Base-by-base conservation (phyloP, 2,329 filamentous ascomycete genomes). In the Ceratocystis cubensis region DNA sequence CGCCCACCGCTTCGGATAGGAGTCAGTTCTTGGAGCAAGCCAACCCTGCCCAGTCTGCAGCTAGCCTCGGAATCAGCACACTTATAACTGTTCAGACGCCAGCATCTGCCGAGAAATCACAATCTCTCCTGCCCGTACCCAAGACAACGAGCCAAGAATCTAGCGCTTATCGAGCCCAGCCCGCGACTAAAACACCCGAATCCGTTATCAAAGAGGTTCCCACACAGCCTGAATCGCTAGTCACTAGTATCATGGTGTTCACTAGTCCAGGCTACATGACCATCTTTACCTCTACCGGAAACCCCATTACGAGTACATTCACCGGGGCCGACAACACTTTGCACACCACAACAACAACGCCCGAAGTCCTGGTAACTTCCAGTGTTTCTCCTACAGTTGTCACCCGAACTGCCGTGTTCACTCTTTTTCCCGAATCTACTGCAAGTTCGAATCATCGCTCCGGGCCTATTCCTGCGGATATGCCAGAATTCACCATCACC, bases 361-460 rank as follows among this genome's bases (percentile, higher is more conserved):
- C 56, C 56, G 64, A 61, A 8, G 10, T 61, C 15, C 22, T 59
- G 17, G 25, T 66, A 17, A 57, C 41, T 2, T 56, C 61, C 8
- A 63, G 46, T n/a, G 25, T 63, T 20, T 20, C 28, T 1, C 45
- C 59, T 41, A 25, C 41, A 13, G 22, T 63, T 3, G 48, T 56
- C n/a, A 66, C 65, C 6, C 48, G 56, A 28, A 66, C 64, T 2
- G 64, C 53, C 15, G 41, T 66, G 15, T 62, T 61, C 28, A 56
- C 37, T 10, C 37, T 67, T 1, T 57, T 53, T 15, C 50, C 61
- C 1, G 50, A 30, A 20, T 56, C 65, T 17, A 56, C 48, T 8
- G 22, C 17, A 5, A 37, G 20, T 5, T 3, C 50, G 37, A 13
- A 33, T 10, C 25, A 59, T 22, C 20, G 10, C 22, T 20, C 45